A percentile compares a stretch with the other conserved stretches of the same genome.
Conservation (phyloP, 208 protist genomes). For the Wallacemonas sp. region DNA sequence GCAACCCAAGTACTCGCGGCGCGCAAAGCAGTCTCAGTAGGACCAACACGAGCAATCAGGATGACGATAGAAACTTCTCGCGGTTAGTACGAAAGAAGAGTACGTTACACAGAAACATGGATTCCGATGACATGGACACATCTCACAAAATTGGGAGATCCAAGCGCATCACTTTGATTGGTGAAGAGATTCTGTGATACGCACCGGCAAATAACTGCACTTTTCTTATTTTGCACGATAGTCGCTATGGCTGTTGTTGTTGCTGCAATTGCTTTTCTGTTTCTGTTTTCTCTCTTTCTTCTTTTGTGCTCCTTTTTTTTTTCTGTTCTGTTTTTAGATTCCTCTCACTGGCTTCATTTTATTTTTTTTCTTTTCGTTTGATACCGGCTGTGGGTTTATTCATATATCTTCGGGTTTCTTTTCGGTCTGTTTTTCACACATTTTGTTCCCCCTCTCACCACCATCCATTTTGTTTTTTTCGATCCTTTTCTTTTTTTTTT, state of each 20-base stretch:
- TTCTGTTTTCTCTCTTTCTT: too few species aligned
- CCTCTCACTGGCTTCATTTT: too few species aligned
- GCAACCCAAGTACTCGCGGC: not conserved
- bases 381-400: too few species aligned
- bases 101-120: conserved; percentile 5
- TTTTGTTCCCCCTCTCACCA: too few species aligned
- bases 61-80: conserved; percentile 4
- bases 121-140: not conserved
- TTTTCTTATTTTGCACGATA: too few species aligned
- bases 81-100: conserved; percentile 9
- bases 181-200: not conserved
- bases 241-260: too few species aligned
- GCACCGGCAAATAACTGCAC: not conserved
- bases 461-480: too few species aligned
- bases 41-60: not conserved
- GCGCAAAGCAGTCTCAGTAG: not conserved
- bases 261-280: too few species aligned
- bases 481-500: too few species aligned
- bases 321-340: conserved; percentile 10
- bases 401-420: too few species aligned
- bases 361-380: too few species aligned
- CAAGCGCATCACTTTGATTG: not conserved
- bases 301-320: not conserved
- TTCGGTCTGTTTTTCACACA: too few species aligned
- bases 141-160: not conserved